Base-by-base conservation (phyloP, 2,329 filamentous ascomycete genomes). In the Bipolaris victoriae region DNA sequence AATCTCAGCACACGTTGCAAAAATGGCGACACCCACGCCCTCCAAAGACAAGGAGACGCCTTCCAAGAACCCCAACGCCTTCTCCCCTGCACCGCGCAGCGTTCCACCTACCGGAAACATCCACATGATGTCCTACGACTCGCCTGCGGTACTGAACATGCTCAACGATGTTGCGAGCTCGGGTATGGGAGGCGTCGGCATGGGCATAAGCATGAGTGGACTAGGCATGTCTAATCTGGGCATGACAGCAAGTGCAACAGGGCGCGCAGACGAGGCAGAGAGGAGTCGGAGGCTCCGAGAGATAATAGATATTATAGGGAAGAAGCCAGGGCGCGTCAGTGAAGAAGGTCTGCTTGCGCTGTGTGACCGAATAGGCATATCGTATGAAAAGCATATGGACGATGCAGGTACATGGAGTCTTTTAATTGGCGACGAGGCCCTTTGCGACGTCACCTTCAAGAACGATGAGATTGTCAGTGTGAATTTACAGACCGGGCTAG, bases 311-410 rank as follows among this genome's bases (percentile, higher is more conserved):
- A 87, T 79, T 64, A 87, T 93, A 56, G 88, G 84, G 15, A 84
- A 82, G 60, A 88, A 84, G 69, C 90, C 87, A 61, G 89, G 89
- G 3, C 79, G 87, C 39, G 86, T 94, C 36, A 91, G 89, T 64
- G 88, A 91, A 68, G 86, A 89, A 29, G 89, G 89, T 2, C 80
- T 95, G n/a, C 87, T 90, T 72, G 83, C 89, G 52, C 78, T 94
- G 29, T 88, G 87, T 7, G 84, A 85, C 66, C 82, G 86, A 52
- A 82, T 88, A 52, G 89, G 88, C 78, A 83, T 77, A 83, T 88
- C 61, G 79, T 85, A 66, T 18, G 62, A 71, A 53, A 64, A 70
- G 40, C 67, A 69, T 43, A 58, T 61, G 10, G 61, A 64, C 4
- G 64, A 75, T 43, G 64, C 72, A 20, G 61, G 69, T 9, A 62